Conservation (phyloP, 768 basidiomycete species). For the Calocybe gangraenosa region DNA sequence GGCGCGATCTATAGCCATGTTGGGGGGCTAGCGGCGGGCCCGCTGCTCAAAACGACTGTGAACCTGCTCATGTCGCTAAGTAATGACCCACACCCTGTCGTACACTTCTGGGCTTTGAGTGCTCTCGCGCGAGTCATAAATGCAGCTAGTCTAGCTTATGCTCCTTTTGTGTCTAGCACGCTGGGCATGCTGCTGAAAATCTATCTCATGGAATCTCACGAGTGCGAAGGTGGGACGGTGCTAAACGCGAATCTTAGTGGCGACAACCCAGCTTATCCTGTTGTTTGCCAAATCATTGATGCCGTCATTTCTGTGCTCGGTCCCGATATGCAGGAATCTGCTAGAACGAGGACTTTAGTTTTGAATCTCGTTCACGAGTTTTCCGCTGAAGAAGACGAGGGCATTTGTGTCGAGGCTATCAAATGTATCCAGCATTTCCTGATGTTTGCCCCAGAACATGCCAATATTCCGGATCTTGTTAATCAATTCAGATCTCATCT, state of each 20-base stretch:
- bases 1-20: constrained; percentile 90
- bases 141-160: constrained; percentile 88
- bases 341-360: constrained; percentile 72
- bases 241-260: constrained; percentile 82
- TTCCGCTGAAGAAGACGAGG: constrained; percentile 80
- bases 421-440: constrained; percentile 95
- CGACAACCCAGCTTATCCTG: constrained; percentile 88
- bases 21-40: constrained; percentile 91
- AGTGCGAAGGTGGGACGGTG: constrained; percentile 85
- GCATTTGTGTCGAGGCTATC: constrained; percentile 88
- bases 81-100: constrained; percentile 94
- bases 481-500: constrained; percentile 75
- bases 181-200: constrained; percentile 88
- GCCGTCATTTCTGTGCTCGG: constrained; percentile 92
- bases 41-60: constrained; percentile 91
- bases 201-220: constrained; percentile 87
- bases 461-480: constrained; percentile 78
- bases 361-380: constrained; percentile 86
- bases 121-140: constrained; percentile 86
- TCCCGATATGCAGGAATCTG: constrained; percentile 90
- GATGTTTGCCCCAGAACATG: constrained; percentile 88
- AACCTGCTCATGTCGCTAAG: constrained; percentile 93
- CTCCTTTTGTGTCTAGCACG: constrained; percentile 83
- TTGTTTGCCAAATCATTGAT: constrained; percentile 88
- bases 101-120: constrained; percentile 90